These are phyloP conservation scores for Plectosphaerella plurivora DNA, from an alignment of 2,329 filamentous ascomycete genomes.

Conservation along the genomic window DNA sequence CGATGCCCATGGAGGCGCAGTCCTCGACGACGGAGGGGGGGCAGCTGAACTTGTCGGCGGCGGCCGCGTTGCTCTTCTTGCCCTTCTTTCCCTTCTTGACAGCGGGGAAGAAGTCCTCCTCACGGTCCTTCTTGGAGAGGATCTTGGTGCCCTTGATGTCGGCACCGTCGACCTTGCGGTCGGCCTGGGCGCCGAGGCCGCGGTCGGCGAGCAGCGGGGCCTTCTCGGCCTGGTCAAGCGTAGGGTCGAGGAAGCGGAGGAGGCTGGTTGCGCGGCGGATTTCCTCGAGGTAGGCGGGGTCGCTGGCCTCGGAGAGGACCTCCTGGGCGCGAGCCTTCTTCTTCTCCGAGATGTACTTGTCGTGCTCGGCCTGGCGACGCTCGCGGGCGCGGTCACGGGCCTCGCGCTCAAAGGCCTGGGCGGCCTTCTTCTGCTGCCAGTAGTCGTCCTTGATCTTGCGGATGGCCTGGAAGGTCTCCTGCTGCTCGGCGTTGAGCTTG, in stretches of 20 bases:
- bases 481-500: slow-evolving; percentile 78
- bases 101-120: slow-evolving; percentile 79
- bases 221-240: slow-evolving; percentile 58
- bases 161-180: slow-evolving; percentile 80
- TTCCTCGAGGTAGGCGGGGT: slow-evolving; percentile 87
- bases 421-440: slow-evolving; percentile 78
- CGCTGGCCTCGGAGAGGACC: slow-evolving; percentile 74
- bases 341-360: slow-evolving; percentile 65
- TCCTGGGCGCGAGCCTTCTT: slow-evolving; percentile 72
- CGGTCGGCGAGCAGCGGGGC: slow-evolving; percentile 58
- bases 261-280: slow-evolving; percentile 85
- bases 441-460: slow-evolving; percentile 88
- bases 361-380: slow-evolving; percentile 76
- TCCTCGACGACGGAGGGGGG: slow-evolving; percentile 91
- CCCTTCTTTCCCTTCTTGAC: slow-evolving; percentile 87
- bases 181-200: slow-evolving; percentile 72
- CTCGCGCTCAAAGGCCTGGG: slow-evolving; percentile 77
- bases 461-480: slow-evolving; percentile 77
- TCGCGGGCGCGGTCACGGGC: slow-evolving; percentile 71
- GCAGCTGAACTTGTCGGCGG: slow-evolving; percentile 65
- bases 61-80: slow-evolving; percentile 60
- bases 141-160: slow-evolving; percentile 81
- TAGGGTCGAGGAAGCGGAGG: slow-evolving; percentile 87
- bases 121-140: slow-evolving; percentile 79
- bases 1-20: slow-evolving; percentile 75